Percentiles rank a stretch among this genome's conserved stretches.
phyloP scores from a whole-genome alignment of 129 eudicot genomes.

The Flaveria trinervia region DNA sequence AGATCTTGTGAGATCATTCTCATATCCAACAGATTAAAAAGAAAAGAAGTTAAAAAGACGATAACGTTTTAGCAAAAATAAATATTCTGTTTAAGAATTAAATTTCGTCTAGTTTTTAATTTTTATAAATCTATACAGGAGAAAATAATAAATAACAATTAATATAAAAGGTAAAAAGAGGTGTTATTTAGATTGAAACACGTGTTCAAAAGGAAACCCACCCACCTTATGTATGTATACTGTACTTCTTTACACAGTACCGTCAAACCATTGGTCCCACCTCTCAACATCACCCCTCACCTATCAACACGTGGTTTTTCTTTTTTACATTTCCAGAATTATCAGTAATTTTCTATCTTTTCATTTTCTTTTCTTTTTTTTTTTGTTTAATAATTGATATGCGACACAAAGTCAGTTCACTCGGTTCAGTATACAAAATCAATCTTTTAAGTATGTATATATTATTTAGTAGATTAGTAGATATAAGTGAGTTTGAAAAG shows the following conservation, averaged over 20 bases:
- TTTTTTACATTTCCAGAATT: not conserved
- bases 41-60: too few relatives aligned
- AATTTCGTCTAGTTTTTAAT: not conserved
- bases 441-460: too few relatives aligned
- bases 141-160: constrained; percentile 1
- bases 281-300: constrained; percentile 3
- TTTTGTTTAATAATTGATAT: too few relatives aligned
- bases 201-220: constrained; percentile 25
- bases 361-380: too few relatives aligned
- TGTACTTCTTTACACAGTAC: constrained; percentile 8
- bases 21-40: too few relatives aligned
- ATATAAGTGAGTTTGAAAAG: too few relatives aligned
- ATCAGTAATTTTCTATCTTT: not conserved
- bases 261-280: constrained; percentile 27
- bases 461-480: too few relatives aligned
- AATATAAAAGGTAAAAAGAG: not conserved
- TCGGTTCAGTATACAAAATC: too few relatives aligned
- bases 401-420: too few relatives aligned
- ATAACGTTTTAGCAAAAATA: too few relatives aligned
- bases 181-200: constrained; percentile 26
- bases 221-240: constrained; percentile 22
- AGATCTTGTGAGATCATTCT: too few relatives aligned
- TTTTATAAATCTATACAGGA: not conserved
- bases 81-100: not conserved
- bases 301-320: not conserved